phyloP scores from a whole-genome alignment of 2,329 filamentous ascomycete genomes.

The Coniochaeta prunicola region DNA sequence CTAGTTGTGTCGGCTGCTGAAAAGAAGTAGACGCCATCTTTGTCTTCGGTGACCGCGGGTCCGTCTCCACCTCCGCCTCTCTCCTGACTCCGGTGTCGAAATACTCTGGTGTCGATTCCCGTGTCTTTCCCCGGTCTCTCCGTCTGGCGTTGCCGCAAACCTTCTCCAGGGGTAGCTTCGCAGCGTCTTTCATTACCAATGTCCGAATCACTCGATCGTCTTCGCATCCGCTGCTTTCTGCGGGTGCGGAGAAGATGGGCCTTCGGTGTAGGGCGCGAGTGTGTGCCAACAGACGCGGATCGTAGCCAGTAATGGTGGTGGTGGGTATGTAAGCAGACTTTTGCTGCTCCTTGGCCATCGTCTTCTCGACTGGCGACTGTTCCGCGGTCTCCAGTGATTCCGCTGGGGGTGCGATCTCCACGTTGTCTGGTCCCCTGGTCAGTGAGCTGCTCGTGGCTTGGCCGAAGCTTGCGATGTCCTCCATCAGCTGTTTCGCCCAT shows the following conservation, averaged over 20 bases:
- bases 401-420: neutral
- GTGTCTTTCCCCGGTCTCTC: neutral
- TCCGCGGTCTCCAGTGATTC: neutral
- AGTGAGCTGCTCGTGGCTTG: neutral
- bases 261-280: constrained; percentile 6
- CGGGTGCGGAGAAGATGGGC: constrained; percentile 8
- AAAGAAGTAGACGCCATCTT: neutral
- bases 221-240: constrained; percentile 5
- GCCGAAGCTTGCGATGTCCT: neutral
- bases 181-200: neutral
- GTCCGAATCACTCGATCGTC: constrained; percentile 1
- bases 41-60: neutral
- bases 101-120: neutral
- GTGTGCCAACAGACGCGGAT: constrained; percentile 9
- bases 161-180: constrained; percentile 4
- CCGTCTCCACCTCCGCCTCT: neutral
- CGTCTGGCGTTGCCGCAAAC: constrained; percentile 6
- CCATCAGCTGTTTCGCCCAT: neutral
- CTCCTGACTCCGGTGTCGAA: neutral
- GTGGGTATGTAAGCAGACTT: constrained; percentile 48
- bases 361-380: neutral
- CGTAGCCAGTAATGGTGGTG: constrained; percentile 56
- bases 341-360: neutral
- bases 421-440: neutral
- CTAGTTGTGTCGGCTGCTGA: neutral